Evolutionary conservation across 2,329 filamentous ascomycete species (phyloP).

Genomic region (Exophiala viscosa): DNA sequence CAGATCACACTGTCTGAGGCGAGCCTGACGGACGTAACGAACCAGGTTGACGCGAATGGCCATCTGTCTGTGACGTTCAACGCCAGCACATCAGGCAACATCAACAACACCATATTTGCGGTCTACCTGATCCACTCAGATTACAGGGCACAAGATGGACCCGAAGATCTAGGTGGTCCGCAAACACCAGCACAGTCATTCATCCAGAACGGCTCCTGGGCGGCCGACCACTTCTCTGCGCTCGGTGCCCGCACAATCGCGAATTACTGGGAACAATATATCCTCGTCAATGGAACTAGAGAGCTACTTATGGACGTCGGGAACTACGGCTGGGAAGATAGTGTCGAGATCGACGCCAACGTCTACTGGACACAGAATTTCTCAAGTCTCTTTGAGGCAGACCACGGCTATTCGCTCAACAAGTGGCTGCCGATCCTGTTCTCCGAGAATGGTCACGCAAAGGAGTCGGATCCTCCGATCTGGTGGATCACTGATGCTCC

Average conservation of each 20-base stretch:
- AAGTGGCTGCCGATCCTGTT: slow-evolving; percentile 36
- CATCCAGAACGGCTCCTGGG: slow-evolving; percentile 37
- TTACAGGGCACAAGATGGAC: slow-evolving; percentile 25
- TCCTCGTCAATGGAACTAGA: slow-evolving; percentile 34
- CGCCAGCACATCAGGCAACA: not conserved
- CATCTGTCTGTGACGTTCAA: not conserved
- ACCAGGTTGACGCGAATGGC: not conserved
- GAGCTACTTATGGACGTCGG: slow-evolving; percentile 34
- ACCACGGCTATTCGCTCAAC: slow-evolving; percentile 35
- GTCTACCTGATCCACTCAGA: not conserved
- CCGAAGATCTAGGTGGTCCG: slow-evolving; percentile 32
- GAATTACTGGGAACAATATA: slow-evolving; percentile 40
- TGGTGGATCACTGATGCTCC: not conserved
- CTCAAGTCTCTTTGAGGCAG: slow-evolving; percentile 30
- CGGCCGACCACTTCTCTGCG: slow-evolving; percentile 40
- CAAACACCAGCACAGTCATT: slow-evolving; percentile 26
- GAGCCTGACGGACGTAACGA: not conserved
- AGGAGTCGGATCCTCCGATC: not conserved
- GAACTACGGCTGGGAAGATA: slow-evolving; percentile 33
- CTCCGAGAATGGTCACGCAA: not conserved
- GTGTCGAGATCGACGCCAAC: slow-evolving; percentile 34
- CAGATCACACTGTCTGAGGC: not conserved
- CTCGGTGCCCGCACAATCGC: slow-evolving; percentile 36
- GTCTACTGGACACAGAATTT: slow-evolving; percentile 39
- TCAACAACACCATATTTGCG: slow-evolving; percentile 1